phyloP scores from a whole-genome alignment of 352 stramenopile genomes.

The Pythium dissotocum region DNA sequence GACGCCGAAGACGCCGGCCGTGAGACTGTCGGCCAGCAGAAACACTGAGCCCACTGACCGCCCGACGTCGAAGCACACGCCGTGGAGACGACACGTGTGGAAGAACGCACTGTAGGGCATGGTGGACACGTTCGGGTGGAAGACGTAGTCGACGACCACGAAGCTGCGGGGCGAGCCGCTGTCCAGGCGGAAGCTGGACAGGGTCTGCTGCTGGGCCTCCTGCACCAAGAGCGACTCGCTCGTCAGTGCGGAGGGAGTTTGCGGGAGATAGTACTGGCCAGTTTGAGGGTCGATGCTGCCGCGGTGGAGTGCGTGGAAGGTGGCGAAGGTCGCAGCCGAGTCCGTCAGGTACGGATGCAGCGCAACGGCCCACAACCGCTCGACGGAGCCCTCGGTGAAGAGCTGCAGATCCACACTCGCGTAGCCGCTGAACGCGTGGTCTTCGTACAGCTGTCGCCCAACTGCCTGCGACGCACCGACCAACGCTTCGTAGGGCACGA shows the following conservation, averaged over 20 bases:
- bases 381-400: conserved; percentile 56
- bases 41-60: conserved; percentile 68
- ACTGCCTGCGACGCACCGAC: conserved; percentile 60
- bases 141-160: conserved; percentile 73
- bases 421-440: conserved; percentile 72
- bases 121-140: conserved; percentile 77
- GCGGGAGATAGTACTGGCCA: conserved; percentile 37
- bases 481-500: conserved; percentile 74
- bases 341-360: conserved; percentile 80
- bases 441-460: conserved; percentile 36
- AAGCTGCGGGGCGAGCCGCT: conserved; percentile 47
- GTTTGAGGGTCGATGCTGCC: conserved; percentile 40
- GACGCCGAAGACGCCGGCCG: conserved; percentile 70
- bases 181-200: conserved; percentile 11
- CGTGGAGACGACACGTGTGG: conserved; percentile 83
- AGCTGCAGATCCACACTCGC: conserved; percentile 80
- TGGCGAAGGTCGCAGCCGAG: conserved; percentile 68
- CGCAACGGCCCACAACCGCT: conserved; percentile 72
- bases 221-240: conserved; percentile 19
- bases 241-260: neutral
- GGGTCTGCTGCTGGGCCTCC: conserved; percentile 30
- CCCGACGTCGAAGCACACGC: conserved; percentile 87
- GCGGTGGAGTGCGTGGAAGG: conserved; percentile 66
- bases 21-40: conserved; percentile 77
- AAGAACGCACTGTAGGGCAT: conserved; percentile 86